A percentile compares a stretch with the other conserved stretches of the same genome.
phyloP scores from a whole-genome alignment of 331 rosid genomes.

The Cydonia oblonga region DNA sequence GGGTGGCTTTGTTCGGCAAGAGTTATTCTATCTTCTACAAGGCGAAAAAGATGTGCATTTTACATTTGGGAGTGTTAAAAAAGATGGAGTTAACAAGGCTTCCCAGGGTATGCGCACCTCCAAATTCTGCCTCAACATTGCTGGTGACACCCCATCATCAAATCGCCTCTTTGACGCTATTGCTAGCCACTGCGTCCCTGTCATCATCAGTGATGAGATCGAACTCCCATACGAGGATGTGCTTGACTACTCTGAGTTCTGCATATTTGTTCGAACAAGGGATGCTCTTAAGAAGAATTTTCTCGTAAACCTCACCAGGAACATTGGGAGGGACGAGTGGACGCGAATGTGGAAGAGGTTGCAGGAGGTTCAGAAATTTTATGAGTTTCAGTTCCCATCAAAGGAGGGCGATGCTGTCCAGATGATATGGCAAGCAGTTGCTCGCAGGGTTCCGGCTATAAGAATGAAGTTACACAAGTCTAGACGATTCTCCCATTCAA shows the following conservation, averaged over 20 bases:
- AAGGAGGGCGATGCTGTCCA: constrained; percentile 63
- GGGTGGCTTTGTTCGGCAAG: constrained; percentile 72
- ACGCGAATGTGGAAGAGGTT: constrained; percentile 63
- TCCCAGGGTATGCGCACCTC: constrained; percentile 62
- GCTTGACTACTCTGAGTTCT: constrained; percentile 68
- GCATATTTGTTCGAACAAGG: constrained; percentile 58
- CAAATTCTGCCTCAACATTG: constrained; percentile 80
- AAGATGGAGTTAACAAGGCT: constrained; percentile 45
- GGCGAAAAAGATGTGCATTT: constrained; percentile 70
- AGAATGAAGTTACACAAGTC: constrained; percentile 45
- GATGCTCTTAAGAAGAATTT: constrained; percentile 51
- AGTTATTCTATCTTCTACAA: constrained; percentile 54
- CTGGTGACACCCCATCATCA: constrained; percentile 84
- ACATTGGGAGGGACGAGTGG: constrained; percentile 58
- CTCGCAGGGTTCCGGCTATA: constrained; percentile 52
- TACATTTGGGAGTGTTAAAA: constrained; percentile 61
- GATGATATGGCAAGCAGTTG: constrained; percentile 82
- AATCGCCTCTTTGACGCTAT: constrained; percentile 81
- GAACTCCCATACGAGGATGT: constrained; percentile 79
- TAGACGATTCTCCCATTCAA: constrained; percentile 35
- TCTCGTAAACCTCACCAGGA: constrained; percentile 41
- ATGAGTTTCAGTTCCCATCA: constrained; percentile 66
- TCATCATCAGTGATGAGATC: constrained; percentile 69
- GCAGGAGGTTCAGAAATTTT: constrained; percentile 50
- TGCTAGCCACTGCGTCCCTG: constrained; percentile 75